Evolutionary conservation across 371 early-diverging fungal species (phyloP), one percentile per base, ranked within the genome.

Genomic region (Parasitella parasitica): DNA sequence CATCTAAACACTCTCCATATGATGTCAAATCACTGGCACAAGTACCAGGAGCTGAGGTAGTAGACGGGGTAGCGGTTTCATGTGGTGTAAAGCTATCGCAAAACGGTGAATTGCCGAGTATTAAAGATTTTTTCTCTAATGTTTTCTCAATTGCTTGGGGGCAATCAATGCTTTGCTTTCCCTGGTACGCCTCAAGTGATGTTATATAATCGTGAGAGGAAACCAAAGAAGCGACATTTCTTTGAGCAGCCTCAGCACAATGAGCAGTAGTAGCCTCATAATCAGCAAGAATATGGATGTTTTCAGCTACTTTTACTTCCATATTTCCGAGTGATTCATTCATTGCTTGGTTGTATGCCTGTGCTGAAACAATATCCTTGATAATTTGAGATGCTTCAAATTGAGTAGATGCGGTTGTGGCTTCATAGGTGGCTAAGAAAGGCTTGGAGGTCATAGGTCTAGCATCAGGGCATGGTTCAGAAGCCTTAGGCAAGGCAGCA

Each of bases 381-480:
- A 53, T 46, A 30, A 37, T 54, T 48, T 64, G 28, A 13, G 18
- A 36, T 7, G 46, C 54, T 4, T 20, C 37, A 2, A 58, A 13
- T 18, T 15, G 20, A 30, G 1, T 27, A 12, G 36, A 12, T 0
- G 64, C 54, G 6, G 34, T 34, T 3, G 64, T 48, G 4, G 49
- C 38, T 11, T 64, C 54, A 24, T 22, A 64, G 2, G 22, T 27
- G 15, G 64, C 58, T 50, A 64, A 32, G 27, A 39, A 46, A 18
- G 64, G 62, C 27, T 28, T 39, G 6, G 54, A 30, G 12, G 32
- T 20, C 34, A 52, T 49, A 16, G 57, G 53, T 16, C 51, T 32
- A 4, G 9, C 34, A 37, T 57, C 57, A 55, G 57, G 38, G 34
- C 28, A 57, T 16, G 63, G 62, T 36, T 13, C 20, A 15, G 53